Evolutionary conservation across 768 basidiomycete genomes (phyloP).

Genomic region (Termitomyces sp.): DNA sequence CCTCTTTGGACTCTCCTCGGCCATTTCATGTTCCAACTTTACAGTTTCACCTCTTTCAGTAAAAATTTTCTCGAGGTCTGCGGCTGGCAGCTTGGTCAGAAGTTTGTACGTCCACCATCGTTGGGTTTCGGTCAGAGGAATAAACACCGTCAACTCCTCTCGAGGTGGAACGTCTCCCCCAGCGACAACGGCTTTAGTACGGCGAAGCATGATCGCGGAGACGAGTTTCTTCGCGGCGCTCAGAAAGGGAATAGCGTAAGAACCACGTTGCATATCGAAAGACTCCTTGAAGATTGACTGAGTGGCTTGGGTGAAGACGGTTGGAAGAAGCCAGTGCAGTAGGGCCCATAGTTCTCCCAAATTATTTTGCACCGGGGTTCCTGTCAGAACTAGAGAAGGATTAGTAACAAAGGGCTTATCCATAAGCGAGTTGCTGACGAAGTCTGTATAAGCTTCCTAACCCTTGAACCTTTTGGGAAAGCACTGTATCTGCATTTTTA

Average conservation of each 20-base stretch:
- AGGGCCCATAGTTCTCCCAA: slow-evolving; percentile 53
- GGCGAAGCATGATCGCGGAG: slow-evolving; percentile 49
- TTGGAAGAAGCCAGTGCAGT: slow-evolving; percentile 52
- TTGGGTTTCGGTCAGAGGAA: slow-evolving; percentile 55
- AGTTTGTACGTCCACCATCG: slow-evolving; percentile 58
- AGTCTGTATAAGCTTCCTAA: slow-evolving; percentile 54
- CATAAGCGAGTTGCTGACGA: slow-evolving; percentile 24
- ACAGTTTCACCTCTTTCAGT: slow-evolving; percentile 9
- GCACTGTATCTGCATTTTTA: slow-evolving; percentile 58
- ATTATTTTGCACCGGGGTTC: slow-evolving; percentile 72
- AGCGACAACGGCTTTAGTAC: slow-evolving; percentile 49
- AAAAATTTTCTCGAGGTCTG: slow-evolving; percentile 47
- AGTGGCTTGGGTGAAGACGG: slow-evolving; percentile 43
- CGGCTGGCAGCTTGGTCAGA: slow-evolving; percentile 45
- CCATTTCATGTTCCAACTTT: slow-evolving; percentile 19
- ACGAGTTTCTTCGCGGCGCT: slow-evolving; percentile 44
- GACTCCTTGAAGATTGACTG: slow-evolving; percentile 44
- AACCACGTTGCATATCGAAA: slow-evolving; percentile 49
- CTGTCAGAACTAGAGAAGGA: slow-evolving; percentile 49
- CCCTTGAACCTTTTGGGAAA: slow-evolving; percentile 49
- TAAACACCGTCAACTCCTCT: slow-evolving; percentile 52
- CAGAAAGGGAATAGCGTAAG: slow-evolving; percentile 46
- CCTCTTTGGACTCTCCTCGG: slow-evolving; percentile 20
- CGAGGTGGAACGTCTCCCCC: slow-evolving; percentile 46
- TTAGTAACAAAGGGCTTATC: not conserved